A percentile compares a stretch with the other conserved stretches of the same genome.
Evolutionary conservation across 345 rosid species (phyloP).

Genomic region (Dimocarpus longan): DNA sequence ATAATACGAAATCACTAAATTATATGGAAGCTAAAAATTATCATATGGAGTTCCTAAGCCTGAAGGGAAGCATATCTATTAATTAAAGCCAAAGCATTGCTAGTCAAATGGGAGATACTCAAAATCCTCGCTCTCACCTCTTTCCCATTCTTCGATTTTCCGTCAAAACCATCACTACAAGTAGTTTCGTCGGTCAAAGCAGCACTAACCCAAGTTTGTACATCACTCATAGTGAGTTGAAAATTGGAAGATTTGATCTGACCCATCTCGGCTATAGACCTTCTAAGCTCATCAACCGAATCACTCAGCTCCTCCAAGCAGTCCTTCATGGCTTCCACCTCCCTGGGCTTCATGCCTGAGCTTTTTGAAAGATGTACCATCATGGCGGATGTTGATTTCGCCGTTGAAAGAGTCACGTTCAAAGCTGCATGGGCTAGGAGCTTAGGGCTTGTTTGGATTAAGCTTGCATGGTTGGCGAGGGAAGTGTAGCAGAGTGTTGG

Average conservation of each 20-base stretch:
- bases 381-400: slow-evolving; percentile 41
- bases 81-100: slow-evolving; percentile 78
- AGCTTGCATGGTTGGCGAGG: slow-evolving; percentile 54
- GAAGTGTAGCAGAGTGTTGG: slow-evolving; percentile 64
- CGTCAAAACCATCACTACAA: slow-evolving; percentile 69
- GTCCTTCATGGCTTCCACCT: slow-evolving; percentile 59
- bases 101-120: slow-evolving; percentile 59
- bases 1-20: too few relatives aligned
- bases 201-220: slow-evolving; percentile 87
- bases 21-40: too few relatives aligned
- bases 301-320: slow-evolving; percentile 68
- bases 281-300: slow-evolving; percentile 54
- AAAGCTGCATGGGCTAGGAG: slow-evolving; percentile 71
- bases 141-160: slow-evolving; percentile 42
- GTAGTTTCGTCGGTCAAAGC: slow-evolving; percentile 73
- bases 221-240: slow-evolving; percentile 42
- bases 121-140: slow-evolving; percentile 46
- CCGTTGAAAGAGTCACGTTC: slow-evolving; percentile 48
- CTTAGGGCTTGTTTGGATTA: slow-evolving; percentile 68
- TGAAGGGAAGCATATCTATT: slow-evolving; percentile 48
- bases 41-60: too few relatives aligned
- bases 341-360: slow-evolving; percentile 48
- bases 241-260: slow-evolving; percentile 33
- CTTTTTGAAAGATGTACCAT: slow-evolving; percentile 50
- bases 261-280: slow-evolving; percentile 62